phyloP scores from a whole-genome alignment of 2,329 filamentous ascomycete genomes.

The Cylindrodendrum hubeiense region DNA sequence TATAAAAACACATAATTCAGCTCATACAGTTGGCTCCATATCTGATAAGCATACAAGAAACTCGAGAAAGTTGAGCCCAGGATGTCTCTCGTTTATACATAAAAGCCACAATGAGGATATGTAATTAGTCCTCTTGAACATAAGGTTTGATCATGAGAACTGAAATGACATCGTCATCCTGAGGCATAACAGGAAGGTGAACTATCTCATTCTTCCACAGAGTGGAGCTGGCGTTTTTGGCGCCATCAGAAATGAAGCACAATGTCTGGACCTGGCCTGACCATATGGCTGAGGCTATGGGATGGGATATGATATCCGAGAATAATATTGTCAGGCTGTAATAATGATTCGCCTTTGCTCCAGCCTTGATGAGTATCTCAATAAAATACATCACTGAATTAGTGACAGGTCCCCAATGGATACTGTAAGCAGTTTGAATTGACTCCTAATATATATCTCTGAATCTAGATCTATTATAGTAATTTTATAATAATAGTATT shows the following conservation, averaged over 20 bases:
- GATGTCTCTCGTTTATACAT: background rate
- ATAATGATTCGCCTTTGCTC: background rate
- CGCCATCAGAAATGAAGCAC: background rate
- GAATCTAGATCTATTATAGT: no score
- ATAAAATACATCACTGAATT: no score
- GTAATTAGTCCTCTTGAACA: background rate
- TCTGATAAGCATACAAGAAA: background rate
- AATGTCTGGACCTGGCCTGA: background rate
- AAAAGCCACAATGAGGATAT: background rate
- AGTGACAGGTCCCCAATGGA: no score
- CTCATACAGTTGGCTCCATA: background rate
- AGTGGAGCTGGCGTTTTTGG: background rate
- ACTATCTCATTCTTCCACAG: background rate
- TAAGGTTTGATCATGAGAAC: background rate
- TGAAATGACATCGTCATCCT: background rate
- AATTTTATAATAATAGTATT: no score
- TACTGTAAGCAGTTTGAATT: no score
- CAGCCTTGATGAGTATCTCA: background rate
- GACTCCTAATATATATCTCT: no score
- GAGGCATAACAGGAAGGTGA: background rate
- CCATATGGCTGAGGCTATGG: background rate
- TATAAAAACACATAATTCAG: no score
- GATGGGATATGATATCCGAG: background rate
- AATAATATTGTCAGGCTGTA: background rate
- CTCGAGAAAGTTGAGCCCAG: background rate